Percentiles rank a stretch among this genome's conserved stretches.
Evolutionary conservation across 805 yeast species (phyloP).

Genomic region (Saccharomycopsis oosterbeekiorum): DNA sequence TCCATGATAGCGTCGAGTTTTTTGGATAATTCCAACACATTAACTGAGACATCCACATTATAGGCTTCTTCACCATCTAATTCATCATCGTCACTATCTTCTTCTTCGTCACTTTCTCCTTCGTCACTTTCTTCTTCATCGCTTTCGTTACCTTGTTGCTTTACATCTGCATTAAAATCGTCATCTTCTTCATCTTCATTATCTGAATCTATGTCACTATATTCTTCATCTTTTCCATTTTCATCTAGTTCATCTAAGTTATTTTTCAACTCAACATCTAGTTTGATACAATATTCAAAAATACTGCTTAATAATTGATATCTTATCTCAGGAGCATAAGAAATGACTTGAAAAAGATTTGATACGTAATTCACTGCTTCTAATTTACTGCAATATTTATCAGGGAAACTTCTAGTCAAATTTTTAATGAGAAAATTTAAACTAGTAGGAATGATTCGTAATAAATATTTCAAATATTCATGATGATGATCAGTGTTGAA

Average conservation of each 20-base stretch:
- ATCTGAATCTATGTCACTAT: slow-evolving; percentile 26
- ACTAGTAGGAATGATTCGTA: slow-evolving; percentile 74
- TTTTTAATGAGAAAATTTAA: slow-evolving; percentile 51
- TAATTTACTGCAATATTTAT: slow-evolving; percentile 51
- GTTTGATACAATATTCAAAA: slow-evolving; percentile 68
- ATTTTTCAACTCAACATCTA: slow-evolving; percentile 88
- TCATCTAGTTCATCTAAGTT: slow-evolving; percentile 75
- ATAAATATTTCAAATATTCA: slow-evolving; percentile 49
- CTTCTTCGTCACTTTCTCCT: slow-evolving; percentile 25
- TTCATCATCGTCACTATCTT: slow-evolving; percentile 25
- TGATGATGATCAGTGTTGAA: slow-evolving; percentile 44
- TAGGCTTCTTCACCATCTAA: slow-evolving; percentile 38
- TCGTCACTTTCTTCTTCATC: slow-evolving; percentile 26
- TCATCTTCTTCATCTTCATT: slow-evolving; percentile 26
- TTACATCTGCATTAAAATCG: slow-evolving; percentile 19
- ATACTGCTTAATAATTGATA: slow-evolving; percentile 70
- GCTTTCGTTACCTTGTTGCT: slow-evolving; percentile 26
- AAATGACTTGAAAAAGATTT: slow-evolving; percentile 49
- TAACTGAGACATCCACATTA: slow-evolving; percentile 35
- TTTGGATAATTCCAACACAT: slow-evolving; percentile 42
- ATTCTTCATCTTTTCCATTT: slow-evolving; percentile 37
- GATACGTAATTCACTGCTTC: slow-evolving; percentile 52
- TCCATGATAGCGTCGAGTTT: slow-evolving; percentile 68
- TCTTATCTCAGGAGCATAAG: slow-evolving; percentile 69
- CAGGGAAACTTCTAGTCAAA: slow-evolving; percentile 62